Evolutionary conservation across 2,329 filamentous ascomycete genomes (phyloP), one percentile per base, ranked within the genome.

Genomic region (Uncinocarpus reesii): DNA sequence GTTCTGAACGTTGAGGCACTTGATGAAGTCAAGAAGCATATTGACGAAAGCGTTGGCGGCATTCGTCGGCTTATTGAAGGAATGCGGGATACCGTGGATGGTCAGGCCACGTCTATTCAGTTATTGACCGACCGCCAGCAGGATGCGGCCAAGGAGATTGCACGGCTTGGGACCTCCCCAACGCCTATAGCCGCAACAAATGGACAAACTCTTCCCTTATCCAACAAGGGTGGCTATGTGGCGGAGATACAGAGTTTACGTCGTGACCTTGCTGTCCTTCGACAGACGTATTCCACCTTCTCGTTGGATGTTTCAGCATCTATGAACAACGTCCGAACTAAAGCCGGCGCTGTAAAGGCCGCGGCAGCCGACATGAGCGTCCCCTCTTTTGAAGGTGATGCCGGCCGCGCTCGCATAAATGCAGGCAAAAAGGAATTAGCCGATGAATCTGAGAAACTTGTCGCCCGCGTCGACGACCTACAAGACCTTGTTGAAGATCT

Each of bases 401-500:
- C 80, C n/a, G 90, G 90, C 28, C 84, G 89, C 55, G 75, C 80
- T 7, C 92, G 95, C 60, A 86, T 98, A 56, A 83, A 84, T 56
- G 77, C 75, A 29, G 90, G 90, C 42, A 93, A 94, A 64, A 94
- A 94, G 67, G 78, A 82, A 51, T 79, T 98, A 52, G 85, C 83
- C 43, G 75, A 83, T 21, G 90, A 96, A 62, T 94, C 87, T 0
- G 90, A 96, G 65, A 83, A 81, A 53, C 81, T 98, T 49, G 89
- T 98, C 56, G 83, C 80, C 57, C 84, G 87, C 61, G 92, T 98
- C 8, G 92, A 98, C 62, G 90, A 96, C 61, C 76, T 98, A n/a
- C 92, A 96, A 68, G 92, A 98, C 65, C 74, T 92, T 47, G 86
- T 98, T 16, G 92, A 98, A 66, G 92, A 98, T 62, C 77, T 98